A percentile compares a stretch with the other conserved stretches of the same genome.
Evolutionary conservation across 306 rosid genomes (phyloP).

Genomic region (Lotus japonicus): DNA sequence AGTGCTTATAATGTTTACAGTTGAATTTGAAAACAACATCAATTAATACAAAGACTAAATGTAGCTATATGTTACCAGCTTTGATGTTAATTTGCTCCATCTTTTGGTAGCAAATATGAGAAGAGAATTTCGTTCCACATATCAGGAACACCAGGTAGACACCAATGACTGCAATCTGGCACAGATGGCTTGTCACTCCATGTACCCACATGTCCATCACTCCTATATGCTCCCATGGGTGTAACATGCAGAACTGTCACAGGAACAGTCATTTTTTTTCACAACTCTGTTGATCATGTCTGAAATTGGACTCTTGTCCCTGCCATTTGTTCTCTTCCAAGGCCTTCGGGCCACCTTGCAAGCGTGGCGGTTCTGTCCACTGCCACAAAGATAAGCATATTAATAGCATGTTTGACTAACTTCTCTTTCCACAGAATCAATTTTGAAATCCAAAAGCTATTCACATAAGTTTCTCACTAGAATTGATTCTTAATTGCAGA

Average conservation of each 20-base stretch:
- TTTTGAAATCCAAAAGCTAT: too few relatives aligned
- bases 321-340: slow-evolving; percentile 47
- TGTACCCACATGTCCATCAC: slow-evolving; percentile 78
- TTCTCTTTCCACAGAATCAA: too few relatives aligned
- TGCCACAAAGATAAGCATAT: slow-evolving; percentile 37
- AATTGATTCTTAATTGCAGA: too few relatives aligned
- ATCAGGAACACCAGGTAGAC: slow-evolving; percentile 98
- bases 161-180: slow-evolving; percentile 97
- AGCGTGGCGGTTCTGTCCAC: slow-evolving; percentile 42
- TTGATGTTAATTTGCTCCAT: slow-evolving; percentile 7
- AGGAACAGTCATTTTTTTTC: slow-evolving; percentile 43
- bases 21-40: not conserved
- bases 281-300: slow-evolving; percentile 51
- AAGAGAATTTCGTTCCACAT: slow-evolving; percentile 91
- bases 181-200: slow-evolving; percentile 80
- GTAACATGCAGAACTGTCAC: slow-evolving; percentile 58
- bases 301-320: slow-evolving; percentile 51
- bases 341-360: slow-evolving; percentile 71
- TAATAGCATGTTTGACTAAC: too few relatives aligned
- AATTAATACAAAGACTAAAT: not conserved
- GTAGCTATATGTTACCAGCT: not conserved
- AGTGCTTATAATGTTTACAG: not conserved
- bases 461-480: too few relatives aligned
- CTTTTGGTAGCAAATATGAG: slow-evolving; percentile 36
- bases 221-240: slow-evolving; percentile 65